Percentiles rank a stretch among this genome's conserved stretches.
Conservation (phyloP, 2,329 filamentous ascomycete species). For the Xylariaceae sp. region DNA sequence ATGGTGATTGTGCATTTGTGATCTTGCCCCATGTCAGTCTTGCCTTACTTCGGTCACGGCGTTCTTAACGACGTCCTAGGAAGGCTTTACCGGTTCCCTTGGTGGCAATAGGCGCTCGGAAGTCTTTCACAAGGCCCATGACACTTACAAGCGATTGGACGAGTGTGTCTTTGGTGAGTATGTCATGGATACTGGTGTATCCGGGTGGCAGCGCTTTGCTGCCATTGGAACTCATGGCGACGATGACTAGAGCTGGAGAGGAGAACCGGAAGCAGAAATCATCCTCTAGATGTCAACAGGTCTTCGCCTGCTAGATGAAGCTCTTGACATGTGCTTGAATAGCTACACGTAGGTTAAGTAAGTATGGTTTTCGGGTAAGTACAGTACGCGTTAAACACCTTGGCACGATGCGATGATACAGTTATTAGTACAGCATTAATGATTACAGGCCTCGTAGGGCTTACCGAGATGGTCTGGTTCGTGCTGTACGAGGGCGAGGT, state of each 20-base stretch:
- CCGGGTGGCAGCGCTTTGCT: slow-evolving; percentile 23
- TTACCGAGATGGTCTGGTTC: too few species aligned
- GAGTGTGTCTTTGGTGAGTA: slow-evolving; percentile 37
- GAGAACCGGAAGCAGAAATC: too few species aligned
- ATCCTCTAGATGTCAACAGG: too few species aligned
- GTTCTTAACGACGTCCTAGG: neutral
- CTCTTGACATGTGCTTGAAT: too few species aligned
- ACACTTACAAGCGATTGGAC: slow-evolving; percentile 45
- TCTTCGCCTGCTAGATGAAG: too few species aligned
- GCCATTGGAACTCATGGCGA: slow-evolving; percentile 6
- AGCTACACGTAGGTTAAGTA: too few species aligned
- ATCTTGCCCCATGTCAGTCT: slow-evolving; percentile 35
- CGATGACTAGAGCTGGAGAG: slow-evolving; percentile 15
- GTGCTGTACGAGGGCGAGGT: too few species aligned
- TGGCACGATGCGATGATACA: too few species aligned
- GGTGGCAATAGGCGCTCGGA: slow-evolving; percentile 46
- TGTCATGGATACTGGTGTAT: slow-evolving; percentile 37
- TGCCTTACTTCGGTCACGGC: slow-evolving; percentile 11
- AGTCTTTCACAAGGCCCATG: slow-evolving; percentile 67
- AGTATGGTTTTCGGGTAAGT: too few species aligned
- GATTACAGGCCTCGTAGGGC: too few species aligned
- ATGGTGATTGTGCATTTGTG: slow-evolving; percentile 57
- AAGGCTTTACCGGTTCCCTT: slow-evolving; percentile 43
- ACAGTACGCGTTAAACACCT: too few species aligned
- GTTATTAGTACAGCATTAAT: too few species aligned